phyloP scores from a whole-genome alignment of 345 rosid genomes.

The Lumnitzera littorea region DNA sequence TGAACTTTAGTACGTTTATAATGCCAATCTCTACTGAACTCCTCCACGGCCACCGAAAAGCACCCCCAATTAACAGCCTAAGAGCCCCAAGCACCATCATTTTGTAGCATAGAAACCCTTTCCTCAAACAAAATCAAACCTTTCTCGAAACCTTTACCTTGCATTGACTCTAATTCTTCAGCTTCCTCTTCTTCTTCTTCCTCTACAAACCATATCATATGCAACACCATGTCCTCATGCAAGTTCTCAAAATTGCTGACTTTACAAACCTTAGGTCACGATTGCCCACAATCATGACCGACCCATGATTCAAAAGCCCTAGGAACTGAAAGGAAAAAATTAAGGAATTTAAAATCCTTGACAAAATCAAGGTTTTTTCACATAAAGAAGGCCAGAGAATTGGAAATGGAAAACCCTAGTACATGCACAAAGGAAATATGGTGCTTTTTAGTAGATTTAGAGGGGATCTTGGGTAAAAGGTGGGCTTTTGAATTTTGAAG shows the following conservation, averaged over 20 bases:
- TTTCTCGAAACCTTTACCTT: conserved; percentile 14
- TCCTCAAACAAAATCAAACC: conserved; percentile 4
- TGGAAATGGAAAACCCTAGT: too few species aligned
- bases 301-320: conserved; percentile 10
- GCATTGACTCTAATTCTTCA: conserved; percentile 23
- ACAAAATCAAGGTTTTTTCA: too few species aligned
- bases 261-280: conserved; percentile 43
- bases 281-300: conserved; percentile 34
- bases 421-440: too few species aligned
- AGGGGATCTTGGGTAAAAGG: too few species aligned
- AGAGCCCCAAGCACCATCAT: conserved; percentile 16
- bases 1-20: conserved; percentile 85
- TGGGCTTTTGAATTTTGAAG: too few species aligned
- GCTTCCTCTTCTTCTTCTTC: conserved; percentile 27
- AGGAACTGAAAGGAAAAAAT: conserved; percentile 8
- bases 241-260: conserved; percentile 17
- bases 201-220: conserved; percentile 54
- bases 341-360: too few species aligned
- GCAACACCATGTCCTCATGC: conserved; percentile 93
- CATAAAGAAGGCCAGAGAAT: too few species aligned
- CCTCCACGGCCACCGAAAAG: conserved; percentile 21
- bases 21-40: conserved; percentile 37
- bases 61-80: conserved; percentile 47
- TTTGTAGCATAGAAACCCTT: conserved; percentile 16
- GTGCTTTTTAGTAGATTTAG: too few species aligned